Evolutionary conservation across 2,329 filamentous ascomycete species (phyloP).

Genomic region (Colletotrichum caudatum): DNA sequence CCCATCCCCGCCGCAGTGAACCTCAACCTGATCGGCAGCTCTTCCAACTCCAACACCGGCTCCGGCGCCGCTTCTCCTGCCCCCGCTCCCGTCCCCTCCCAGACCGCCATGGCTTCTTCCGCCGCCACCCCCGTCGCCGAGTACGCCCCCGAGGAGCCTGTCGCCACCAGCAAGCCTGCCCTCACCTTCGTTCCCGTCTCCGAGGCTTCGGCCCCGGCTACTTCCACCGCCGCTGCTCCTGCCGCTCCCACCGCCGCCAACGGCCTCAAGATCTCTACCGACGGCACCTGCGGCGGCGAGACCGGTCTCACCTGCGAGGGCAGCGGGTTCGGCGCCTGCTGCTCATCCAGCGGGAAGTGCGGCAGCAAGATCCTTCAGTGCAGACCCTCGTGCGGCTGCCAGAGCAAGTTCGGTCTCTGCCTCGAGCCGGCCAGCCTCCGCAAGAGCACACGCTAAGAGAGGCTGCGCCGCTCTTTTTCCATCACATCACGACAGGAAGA

Average conservation of each 20-base stretch:
- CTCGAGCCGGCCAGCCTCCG: slow-evolving; percentile 35
- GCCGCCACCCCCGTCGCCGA: slow-evolving; percentile 2
- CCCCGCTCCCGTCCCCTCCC: slow-evolving; percentile 14
- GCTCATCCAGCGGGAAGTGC: slow-evolving; percentile 56
- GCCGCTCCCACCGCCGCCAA: slow-evolving; percentile 24
- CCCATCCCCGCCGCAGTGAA: slow-evolving; percentile 50
- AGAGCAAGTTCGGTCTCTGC: slow-evolving; percentile 53
- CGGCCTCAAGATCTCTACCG: slow-evolving; percentile 50
- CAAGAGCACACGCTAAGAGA: slow-evolving; percentile 5
- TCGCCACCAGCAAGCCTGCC: slow-evolving; percentile 8
- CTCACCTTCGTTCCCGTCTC: neutral
- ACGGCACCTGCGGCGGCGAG: slow-evolving; percentile 56
- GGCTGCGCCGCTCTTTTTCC: slow-evolving; percentile 1
- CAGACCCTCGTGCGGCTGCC: slow-evolving; percentile 50
- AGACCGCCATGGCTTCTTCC: slow-evolving; percentile 9
- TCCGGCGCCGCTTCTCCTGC: slow-evolving; percentile 12
- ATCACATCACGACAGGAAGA: slow-evolving; percentile 4
- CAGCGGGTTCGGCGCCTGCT: slow-evolving; percentile 58
- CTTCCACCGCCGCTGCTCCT: slow-evolving; percentile 4
- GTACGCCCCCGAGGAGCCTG: slow-evolving; percentile 21
- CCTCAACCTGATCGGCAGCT: slow-evolving; percentile 33
- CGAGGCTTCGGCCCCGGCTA: neutral
- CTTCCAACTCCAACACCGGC: slow-evolving; percentile 11
- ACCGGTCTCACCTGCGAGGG: slow-evolving; percentile 56
- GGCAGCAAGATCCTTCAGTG: slow-evolving; percentile 53